phyloP scores from a whole-genome alignment of 495 filamentous ascomycete species.

The Aspergillus leporis region DNA sequence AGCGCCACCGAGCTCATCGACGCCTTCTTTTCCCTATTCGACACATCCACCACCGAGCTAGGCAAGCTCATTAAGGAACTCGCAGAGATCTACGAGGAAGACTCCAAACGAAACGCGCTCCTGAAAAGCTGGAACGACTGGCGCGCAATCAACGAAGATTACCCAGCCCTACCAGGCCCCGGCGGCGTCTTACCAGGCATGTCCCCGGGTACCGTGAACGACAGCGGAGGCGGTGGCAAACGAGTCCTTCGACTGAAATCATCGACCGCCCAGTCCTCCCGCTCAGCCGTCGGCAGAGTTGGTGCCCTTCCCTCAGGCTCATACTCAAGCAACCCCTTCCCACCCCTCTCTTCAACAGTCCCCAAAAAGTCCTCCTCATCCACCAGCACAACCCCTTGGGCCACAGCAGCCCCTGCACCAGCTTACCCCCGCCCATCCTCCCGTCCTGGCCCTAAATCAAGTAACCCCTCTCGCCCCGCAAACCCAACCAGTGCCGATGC shows the following conservation, averaged over 20 bases:
- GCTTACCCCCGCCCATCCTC: slow-evolving; percentile 33
- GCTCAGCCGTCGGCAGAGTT: slow-evolving; percentile 55
- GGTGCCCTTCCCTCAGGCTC: slow-evolving; percentile 37
- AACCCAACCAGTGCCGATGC: slow-evolving; percentile 43
- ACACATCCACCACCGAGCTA: slow-evolving; percentile 72
- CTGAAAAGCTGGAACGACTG: slow-evolving; percentile 89
- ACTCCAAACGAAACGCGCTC: slow-evolving; percentile 66
- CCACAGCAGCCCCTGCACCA: slow-evolving; percentile 30
- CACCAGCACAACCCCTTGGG: slow-evolving; percentile 55
- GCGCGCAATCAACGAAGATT: slow-evolving; percentile 94
- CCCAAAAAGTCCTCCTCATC: slow-evolving; percentile 28
- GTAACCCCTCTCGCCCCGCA: slow-evolving; percentile 27
- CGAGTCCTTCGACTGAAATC: slow-evolving; percentile 74
- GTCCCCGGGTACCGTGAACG: slow-evolving; percentile 40
- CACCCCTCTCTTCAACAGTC: slow-evolving; percentile 46
- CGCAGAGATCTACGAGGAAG: slow-evolving; percentile 88
- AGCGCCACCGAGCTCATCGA: slow-evolving; percentile 77
- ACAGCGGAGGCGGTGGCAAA: slow-evolving; percentile 39
- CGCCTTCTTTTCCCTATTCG: slow-evolving; percentile 78
- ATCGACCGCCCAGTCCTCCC: slow-evolving; percentile 71
- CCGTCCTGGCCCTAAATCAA: slow-evolving; percentile 22
- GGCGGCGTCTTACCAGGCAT: slow-evolving; percentile 58
- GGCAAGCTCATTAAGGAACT: slow-evolving; percentile 91
- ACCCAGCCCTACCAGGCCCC: slow-evolving; percentile 80
- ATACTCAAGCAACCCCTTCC: slow-evolving; percentile 43